Percentiles rank a stretch among this genome's conserved stretches.
Conservation (phyloP, 2,329 filamentous ascomycete species). For the Apiospora kogelbergensis region DNA sequence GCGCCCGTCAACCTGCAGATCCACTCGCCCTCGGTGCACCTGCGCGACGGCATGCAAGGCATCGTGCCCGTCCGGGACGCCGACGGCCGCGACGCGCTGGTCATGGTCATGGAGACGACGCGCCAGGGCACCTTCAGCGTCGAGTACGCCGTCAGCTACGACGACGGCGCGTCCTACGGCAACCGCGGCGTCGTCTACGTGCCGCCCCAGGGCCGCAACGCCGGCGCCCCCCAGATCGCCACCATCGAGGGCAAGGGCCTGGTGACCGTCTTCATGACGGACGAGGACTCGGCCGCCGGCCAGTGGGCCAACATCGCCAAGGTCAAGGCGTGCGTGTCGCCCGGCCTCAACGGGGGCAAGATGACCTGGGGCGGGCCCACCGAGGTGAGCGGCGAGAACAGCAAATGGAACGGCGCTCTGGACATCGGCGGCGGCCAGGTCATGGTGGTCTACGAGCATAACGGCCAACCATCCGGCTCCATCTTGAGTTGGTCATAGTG, state of each 20-base stretch:
- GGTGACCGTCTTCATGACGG: slow-evolving; percentile 38
- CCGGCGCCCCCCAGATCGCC: slow-evolving; percentile 37
- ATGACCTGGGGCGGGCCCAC: slow-evolving; percentile 20
- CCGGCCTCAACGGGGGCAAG: slow-evolving; percentile 17
- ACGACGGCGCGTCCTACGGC: slow-evolving; percentile 36
- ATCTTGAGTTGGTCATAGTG: background rate
- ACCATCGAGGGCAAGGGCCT: slow-evolving; percentile 33
- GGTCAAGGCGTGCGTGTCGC: slow-evolving; percentile 23
- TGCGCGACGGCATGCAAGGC: slow-evolving; percentile 37
- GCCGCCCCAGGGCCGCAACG: slow-evolving; percentile 31
- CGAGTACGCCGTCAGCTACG: slow-evolving; percentile 35
- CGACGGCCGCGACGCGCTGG: slow-evolving; percentile 30
- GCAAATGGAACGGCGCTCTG: slow-evolving; percentile 12
- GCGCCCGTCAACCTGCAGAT: slow-evolving; percentile 30
- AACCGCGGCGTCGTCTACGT: slow-evolving; percentile 32
- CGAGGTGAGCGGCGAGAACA: slow-evolving; percentile 11
- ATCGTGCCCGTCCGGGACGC: slow-evolving; percentile 32
- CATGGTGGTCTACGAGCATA: slow-evolving; percentile 7
- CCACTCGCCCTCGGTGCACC: slow-evolving; percentile 29
- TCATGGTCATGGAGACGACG: slow-evolving; percentile 41
- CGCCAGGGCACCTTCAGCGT: slow-evolving; percentile 33
- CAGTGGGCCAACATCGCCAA: slow-evolving; percentile 41
- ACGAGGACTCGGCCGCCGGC: slow-evolving; percentile 28
- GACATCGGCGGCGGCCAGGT: background rate
- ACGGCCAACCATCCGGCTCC: background rate